phyloP scores from a whole-genome alignment of 1,284 basidiomycete genomes.

The Rhodotorula sp. region DNA sequence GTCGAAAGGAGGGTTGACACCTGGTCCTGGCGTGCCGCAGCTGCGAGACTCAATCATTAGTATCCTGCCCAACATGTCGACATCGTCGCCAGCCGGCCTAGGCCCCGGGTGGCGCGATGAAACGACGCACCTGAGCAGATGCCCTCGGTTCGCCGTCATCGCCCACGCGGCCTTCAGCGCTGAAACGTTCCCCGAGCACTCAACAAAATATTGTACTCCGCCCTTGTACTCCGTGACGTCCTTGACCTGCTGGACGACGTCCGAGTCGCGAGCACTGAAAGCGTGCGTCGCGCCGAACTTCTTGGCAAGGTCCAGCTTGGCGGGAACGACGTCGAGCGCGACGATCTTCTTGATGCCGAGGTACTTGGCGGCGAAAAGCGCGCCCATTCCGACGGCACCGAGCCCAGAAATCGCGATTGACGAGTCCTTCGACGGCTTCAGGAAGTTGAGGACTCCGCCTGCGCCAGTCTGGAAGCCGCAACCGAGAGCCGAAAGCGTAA shows the following conservation, averaged over 20 bases:
- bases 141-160: constrained; percentile 7
- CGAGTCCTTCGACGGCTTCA: constrained; percentile 28
- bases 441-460: constrained; percentile 19
- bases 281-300: constrained; percentile 40
- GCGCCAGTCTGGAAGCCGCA: constrained; percentile 17
- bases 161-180: constrained; percentile 23
- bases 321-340: constrained; percentile 39
- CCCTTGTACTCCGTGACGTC: constrained; percentile 5
- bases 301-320: constrained; percentile 35
- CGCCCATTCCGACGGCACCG: constrained; percentile 42
- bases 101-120: background rate
- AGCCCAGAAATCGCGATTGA: constrained; percentile 40
- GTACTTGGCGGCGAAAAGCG: constrained; percentile 39
- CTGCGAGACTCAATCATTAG: background rate
- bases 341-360: constrained; percentile 39
- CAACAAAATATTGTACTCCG: constrained; percentile 22
- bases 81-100: background rate
- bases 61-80: background rate
- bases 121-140: constrained; percentile 8
- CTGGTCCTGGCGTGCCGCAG: constrained; percentile 30
- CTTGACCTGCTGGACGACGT: constrained; percentile 15
- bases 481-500: constrained; percentile 33
- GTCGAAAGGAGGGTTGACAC: constrained; percentile 18
- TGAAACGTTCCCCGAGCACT: constrained; percentile 8
- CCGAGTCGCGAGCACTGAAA: constrained; percentile 34